A percentile compares a stretch with the other conserved stretches of the same genome.
Conservation (phyloP, 441 rosid species). For the Pelargonium hybrid region DNA sequence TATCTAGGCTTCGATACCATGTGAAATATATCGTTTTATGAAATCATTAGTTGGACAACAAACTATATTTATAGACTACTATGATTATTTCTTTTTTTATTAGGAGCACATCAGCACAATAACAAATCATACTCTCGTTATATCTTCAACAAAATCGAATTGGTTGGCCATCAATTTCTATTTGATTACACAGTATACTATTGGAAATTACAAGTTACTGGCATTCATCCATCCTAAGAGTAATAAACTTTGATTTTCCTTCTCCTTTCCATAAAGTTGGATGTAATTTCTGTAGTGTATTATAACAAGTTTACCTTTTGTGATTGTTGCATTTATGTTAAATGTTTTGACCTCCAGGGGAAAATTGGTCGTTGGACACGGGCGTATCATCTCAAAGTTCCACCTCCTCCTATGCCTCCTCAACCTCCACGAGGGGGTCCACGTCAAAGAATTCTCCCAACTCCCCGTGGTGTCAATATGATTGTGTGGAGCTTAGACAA, state of each 20-base stretch:
- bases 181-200: background rate
- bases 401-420: slow-evolving; percentile 97
- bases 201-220: slow-evolving; percentile 1
- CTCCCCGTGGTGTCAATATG: slow-evolving; percentile 99
- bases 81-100: too few species aligned
- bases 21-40: too few species aligned
- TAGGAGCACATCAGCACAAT: too few species aligned
- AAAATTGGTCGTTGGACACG: slow-evolving; percentile 44
- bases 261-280: background rate
- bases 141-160: background rate
- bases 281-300: background rate
- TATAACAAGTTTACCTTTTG: too few species aligned
- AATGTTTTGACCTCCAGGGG: too few species aligned
- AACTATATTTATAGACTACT: too few species aligned
- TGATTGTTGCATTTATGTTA: too few species aligned
- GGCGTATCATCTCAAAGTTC: slow-evolving; percentile 92
- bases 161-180: background rate
- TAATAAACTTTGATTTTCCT: too few species aligned
- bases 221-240: background rate
- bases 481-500: slow-evolving; percentile 97
- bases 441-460: slow-evolving; percentile 92
- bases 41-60: too few species aligned
- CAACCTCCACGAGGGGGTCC: slow-evolving; percentile 99
- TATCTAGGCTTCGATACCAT: too few species aligned
- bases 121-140: too few species aligned